phyloP scores from a whole-genome alignment of 2,329 filamentous ascomycete genomes.

The Claviceps sp. region DNA sequence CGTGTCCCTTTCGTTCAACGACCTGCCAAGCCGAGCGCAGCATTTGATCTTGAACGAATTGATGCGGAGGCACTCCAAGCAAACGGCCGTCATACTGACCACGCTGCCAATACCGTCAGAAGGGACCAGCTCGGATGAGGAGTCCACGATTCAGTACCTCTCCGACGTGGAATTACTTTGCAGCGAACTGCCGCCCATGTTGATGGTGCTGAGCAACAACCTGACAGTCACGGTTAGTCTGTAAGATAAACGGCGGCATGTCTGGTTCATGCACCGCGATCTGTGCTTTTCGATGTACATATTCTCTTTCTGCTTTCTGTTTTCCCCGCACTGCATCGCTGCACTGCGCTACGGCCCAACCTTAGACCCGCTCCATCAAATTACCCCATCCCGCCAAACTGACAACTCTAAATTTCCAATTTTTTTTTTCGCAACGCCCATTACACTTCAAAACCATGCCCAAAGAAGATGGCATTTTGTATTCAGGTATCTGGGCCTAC shows the following conservation, averaged over 20 bases:
- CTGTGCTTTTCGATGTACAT: neutral
- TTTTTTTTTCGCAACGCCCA: too few relatives aligned
- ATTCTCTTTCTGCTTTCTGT: neutral
- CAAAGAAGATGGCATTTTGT: too few relatives aligned
- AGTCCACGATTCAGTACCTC: conserved; percentile 59
- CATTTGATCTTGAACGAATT: conserved; percentile 80
- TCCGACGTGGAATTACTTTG: conserved; percentile 68
- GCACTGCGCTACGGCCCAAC: too few relatives aligned
- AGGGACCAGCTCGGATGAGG: conserved; percentile 58
- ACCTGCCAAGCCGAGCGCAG: conserved; percentile 71
- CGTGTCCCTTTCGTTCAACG: conserved; percentile 69
- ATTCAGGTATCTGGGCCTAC: too few relatives aligned
- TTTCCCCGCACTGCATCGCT: neutral
- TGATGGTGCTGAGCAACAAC: conserved; percentile 75
- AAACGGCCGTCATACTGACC: conserved; percentile 70
- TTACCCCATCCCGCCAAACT: too few relatives aligned
- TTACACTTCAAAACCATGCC: too few relatives aligned
- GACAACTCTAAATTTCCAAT: too few relatives aligned
- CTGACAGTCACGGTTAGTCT: conserved; percentile 78
- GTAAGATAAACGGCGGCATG: conserved; percentile 17
- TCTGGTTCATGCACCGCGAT: neutral
- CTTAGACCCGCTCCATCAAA: too few relatives aligned
- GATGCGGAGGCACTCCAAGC: conserved; percentile 52
- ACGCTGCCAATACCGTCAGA: conserved; percentile 72
- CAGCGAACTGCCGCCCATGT: conserved; percentile 58